Conservation (phyloP, 441 rosid genomes). For the Erodium texanum region DNA sequence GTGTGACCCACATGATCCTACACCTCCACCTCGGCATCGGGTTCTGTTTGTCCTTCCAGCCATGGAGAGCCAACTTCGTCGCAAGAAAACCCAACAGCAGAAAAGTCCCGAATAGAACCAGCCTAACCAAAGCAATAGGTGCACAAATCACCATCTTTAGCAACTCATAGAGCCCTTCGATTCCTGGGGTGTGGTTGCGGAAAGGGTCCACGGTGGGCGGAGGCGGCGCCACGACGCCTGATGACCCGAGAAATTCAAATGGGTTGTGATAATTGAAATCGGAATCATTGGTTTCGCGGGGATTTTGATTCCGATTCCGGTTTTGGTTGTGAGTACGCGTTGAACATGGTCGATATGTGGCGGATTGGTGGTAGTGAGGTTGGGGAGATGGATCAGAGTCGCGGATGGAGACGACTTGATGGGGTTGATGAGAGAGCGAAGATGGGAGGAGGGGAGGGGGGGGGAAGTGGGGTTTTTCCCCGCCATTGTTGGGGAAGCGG, state of each 20-base stretch:
- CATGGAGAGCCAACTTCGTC: conserved; percentile 57
- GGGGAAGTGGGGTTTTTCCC: conserved; percentile 45
- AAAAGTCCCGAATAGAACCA: conserved; percentile 54
- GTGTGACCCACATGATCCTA: conserved; percentile 81
- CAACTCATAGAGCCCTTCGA: conserved; percentile 62
- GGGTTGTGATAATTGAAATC: conserved; percentile 30
- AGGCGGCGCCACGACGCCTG: conserved; percentile 34
- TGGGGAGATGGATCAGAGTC: conserved; percentile 18
- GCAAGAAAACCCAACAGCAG: conserved; percentile 56
- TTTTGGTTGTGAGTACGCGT: conserved; percentile 4
- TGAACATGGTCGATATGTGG: conserved; percentile 8
- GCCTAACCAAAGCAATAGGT: conserved; percentile 57
- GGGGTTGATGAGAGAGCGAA: conserved; percentile 5
- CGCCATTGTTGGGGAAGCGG: conserved; percentile 35
- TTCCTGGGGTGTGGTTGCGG: conserved; percentile 43
- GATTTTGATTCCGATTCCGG: not conserved
- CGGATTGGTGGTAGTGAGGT: not conserved
- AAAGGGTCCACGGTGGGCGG: conserved; percentile 65
- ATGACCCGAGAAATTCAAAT: conserved; percentile 41
- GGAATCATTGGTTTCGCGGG: conserved; percentile 6
- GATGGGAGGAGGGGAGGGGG: conserved; percentile 43
- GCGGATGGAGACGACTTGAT: conserved; percentile 37
- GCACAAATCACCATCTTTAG: conserved; percentile 55
- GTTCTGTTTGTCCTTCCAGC: conserved; percentile 78
- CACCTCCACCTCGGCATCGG: conserved; percentile 88